Base-by-base conservation (phyloP, 768 basidiomycete species). In the Suillus decipiens region DNA sequence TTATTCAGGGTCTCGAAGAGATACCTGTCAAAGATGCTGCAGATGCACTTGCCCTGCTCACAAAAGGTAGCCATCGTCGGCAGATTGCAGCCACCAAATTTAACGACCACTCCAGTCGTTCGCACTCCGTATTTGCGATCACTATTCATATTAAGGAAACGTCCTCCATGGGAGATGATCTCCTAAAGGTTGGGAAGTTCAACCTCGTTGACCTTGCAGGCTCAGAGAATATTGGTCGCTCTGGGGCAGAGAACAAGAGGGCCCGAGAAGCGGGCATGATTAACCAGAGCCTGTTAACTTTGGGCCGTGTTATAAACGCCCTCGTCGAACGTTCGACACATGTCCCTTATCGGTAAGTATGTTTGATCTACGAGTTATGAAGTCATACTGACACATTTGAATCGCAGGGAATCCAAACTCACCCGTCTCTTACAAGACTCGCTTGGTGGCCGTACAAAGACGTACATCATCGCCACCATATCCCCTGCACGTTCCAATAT, bases 181-280 rank as follows among this genome's bases (percentile, higher is more conserved):
- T 97, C 7, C 81, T 99, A 54, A 92, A 90, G 72, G 89, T 95
- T 37, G 97, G 97, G 28, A 99, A 99, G 74, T 83, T 99, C 50
- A 98, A 99, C 75, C 85, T 99, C 24, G 97, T 99, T 60, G 97
- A 99, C 73, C 80, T 99, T 61, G 97, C 97, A 37, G 97, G 97
- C 8, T 96, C 95, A 2, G 97, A 99, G 77, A 98, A 97, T 69
- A 96, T 99, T 71, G 96, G 95, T 11, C 83, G 96, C 28, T 94
- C 92, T 0, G 97, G 97, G 19, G 97, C 97, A 2, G 94, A 95
- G 73, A 93, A 97, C 70, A 95, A 93, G 73, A 81, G 96, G 62
- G 97, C 97, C 14, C 83, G 94, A 67, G 97, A 99, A 72, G 97
- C 97, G 1, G 97, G 97, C 12, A 97, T 96, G 92, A 99, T 99